A percentile compares a stretch with the other conserved stretches of the same genome.
These are phyloP conservation scores for Striga hermonthica DNA, from an alignment of 305 asterid species.

Conservation along the genomic window DNA sequence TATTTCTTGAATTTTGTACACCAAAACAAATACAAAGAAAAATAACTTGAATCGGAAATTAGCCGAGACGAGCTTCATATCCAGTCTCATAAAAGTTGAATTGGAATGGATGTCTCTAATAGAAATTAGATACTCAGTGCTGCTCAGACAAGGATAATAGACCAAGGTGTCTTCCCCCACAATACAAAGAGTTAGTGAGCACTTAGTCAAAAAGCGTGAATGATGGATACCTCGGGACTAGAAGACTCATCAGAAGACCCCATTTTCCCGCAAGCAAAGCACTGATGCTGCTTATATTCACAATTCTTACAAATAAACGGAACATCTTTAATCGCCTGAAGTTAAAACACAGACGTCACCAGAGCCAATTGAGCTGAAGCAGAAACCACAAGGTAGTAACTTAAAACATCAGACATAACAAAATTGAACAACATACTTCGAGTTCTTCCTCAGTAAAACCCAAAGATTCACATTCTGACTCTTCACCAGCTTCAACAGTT, in stretches of 20 bases:
- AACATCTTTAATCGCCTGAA: conserved; percentile 40
- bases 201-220: conserved; percentile 19
- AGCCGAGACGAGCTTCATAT: neutral
- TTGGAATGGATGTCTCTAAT: neutral
- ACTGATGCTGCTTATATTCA: conserved; percentile 63
- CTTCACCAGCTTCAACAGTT: conserved; percentile 53
- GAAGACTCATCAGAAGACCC: conserved; percentile 84
- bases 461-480: conserved; percentile 61
- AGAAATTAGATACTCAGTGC: conserved; percentile 3
- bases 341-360: conserved; percentile 25
- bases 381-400: conserved; percentile 16
- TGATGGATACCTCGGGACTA: conserved; percentile 63
- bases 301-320: conserved; percentile 71
- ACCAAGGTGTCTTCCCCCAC: neutral
- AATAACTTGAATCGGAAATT: conserved; percentile 5
- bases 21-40: conserved; percentile 2
- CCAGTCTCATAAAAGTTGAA: conserved; percentile 16
- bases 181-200: conserved; percentile 10
- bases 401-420: conserved; percentile 8
- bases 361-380: conserved; percentile 16
- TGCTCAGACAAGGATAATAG: neutral
- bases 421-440: conserved; percentile 41
- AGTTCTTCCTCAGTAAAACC: conserved; percentile 48
- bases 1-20: neutral
- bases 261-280: conserved; percentile 79